Base-by-base conservation (phyloP, 1,284 basidiomycete genomes). In the Tetrapyrgos nigripes region DNA sequence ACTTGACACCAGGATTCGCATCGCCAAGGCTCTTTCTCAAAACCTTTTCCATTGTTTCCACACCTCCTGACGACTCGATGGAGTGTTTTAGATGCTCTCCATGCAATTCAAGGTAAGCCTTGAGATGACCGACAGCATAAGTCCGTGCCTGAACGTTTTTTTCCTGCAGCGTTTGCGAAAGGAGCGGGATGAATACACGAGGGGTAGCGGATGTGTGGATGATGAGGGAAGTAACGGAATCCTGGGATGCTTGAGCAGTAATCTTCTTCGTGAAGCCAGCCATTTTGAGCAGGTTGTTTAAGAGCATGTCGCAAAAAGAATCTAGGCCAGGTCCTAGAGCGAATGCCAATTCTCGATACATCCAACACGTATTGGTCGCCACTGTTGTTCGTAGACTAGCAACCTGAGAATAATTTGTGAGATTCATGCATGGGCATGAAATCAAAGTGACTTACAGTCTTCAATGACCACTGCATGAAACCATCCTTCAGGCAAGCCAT, bases 261-360 rank as follows among this genome's bases (percentile, higher is more conserved):
- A 98, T 89, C 72, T 96, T 97, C 77, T 99, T 99, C n/a, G 97
- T 98, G 60, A 94, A 89, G 6, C 89, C 89, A 26, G 93, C 89
- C 93, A 99, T 93, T 64, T 87, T 88, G 31, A 96, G 81, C 6
- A 97, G 83, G 62, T 91, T 84, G 10, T 85, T 83, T 53, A 96
- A 79, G 3, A 98, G 72, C 0, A 80, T 72, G 55, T 98, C 96
- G 66, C 88, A 89, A 63, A 90, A 87, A 0, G 86, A 87, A 72
- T 97, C 94, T 31, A 96, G 78, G 14, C 80, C 76, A 4, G 84
- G 68, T n/a, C 89, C 89, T 14, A 98, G 83, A 19, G 85, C 76
- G 43, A 80, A 70, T 23, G 89, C 86, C 23, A 98, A 80, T 66
- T 98, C 96, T 40, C 76, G 71, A 64, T 97, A 92, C 35, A 98